Conservation (phyloP, 768 basidiomycete genomes). For the Phylloporus sp. region DNA sequence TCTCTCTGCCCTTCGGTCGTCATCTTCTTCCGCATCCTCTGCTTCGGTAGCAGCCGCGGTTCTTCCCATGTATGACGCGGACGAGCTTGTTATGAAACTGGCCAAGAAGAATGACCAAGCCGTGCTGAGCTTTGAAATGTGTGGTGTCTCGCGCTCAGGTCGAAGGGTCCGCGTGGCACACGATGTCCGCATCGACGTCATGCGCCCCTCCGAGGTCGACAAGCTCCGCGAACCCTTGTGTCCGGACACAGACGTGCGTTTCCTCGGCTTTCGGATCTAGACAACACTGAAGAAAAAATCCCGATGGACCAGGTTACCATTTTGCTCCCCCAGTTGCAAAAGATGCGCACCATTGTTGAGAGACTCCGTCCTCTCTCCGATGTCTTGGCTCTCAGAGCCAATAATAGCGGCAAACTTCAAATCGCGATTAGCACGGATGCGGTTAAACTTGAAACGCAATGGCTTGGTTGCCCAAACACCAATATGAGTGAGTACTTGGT, state of each 20-base stretch:
- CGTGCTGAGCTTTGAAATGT: constrained; percentile 73
- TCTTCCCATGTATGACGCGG: constrained; percentile 43
- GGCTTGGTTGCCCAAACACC: constrained; percentile 71
- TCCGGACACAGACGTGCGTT: constrained; percentile 77
- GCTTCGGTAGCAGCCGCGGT: constrained; percentile 30
- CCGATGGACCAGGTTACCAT: constrained; percentile 60
- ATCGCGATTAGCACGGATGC: constrained; percentile 61
- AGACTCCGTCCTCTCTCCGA: constrained; percentile 68
- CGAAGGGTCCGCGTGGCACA: constrained; percentile 65
- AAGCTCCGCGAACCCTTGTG: constrained; percentile 77
- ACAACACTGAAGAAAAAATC: constrained; percentile 3
- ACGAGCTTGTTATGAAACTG: constrained; percentile 76
- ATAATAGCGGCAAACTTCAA: constrained; percentile 53
- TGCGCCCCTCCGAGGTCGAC: constrained; percentile 70
- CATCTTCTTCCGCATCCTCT: constrained; percentile 45
- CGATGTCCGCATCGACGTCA: constrained; percentile 78
- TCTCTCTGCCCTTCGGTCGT: constrained; percentile 67
- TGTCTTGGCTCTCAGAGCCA: constrained; percentile 64
- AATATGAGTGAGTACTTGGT: constrained; percentile 42
- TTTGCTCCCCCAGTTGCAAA: constrained; percentile 67
- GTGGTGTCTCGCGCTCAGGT: constrained; percentile 59
- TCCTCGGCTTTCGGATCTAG: not conserved
- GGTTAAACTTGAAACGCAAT: constrained; percentile 76
- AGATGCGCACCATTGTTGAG: constrained; percentile 77
- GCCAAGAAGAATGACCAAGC: constrained; percentile 84